phyloP scores from a whole-genome alignment of 345 rosid genomes.

The Clausena lansium region DNA sequence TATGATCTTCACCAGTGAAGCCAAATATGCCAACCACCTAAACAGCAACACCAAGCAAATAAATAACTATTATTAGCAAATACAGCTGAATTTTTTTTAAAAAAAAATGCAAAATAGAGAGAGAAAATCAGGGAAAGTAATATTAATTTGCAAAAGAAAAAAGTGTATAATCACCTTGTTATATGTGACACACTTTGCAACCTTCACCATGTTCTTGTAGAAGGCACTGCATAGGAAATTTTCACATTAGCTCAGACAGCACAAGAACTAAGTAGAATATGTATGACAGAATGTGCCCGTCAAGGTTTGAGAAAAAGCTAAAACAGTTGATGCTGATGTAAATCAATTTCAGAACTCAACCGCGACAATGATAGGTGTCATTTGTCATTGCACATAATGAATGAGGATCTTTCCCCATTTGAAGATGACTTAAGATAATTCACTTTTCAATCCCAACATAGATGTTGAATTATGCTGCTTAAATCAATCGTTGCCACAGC shows the following conservation, averaged over 20 bases:
- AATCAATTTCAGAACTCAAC: not conserved
- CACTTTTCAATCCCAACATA: not conserved
- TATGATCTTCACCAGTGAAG: conserved; percentile 90
- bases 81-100: not conserved
- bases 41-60: conserved; percentile 8
- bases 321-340: not conserved
- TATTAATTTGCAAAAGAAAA: not conserved
- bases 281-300: not conserved
- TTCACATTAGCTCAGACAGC: not conserved
- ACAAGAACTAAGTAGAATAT: not conserved
- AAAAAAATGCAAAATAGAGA: not conserved
- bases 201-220: conserved; percentile 87
- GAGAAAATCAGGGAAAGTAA: conserved; percentile 1
- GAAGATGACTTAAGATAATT: not conserved
- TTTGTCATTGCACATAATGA: not conserved
- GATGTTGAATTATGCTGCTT: not conserved
- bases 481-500: not conserved
- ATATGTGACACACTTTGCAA: conserved; percentile 80
- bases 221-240: conserved; percentile 55
- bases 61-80: not conserved
- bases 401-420: not conserved
- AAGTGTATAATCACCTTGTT: conserved; percentile 54
- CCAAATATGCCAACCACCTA: conserved; percentile 91
- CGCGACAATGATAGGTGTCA: not conserved
- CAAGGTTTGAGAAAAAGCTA: not conserved